phyloP scores from a whole-genome alignment of 2,329 filamentous ascomycete genomes.

The Magnaporthiopsis incrustans region DNA sequence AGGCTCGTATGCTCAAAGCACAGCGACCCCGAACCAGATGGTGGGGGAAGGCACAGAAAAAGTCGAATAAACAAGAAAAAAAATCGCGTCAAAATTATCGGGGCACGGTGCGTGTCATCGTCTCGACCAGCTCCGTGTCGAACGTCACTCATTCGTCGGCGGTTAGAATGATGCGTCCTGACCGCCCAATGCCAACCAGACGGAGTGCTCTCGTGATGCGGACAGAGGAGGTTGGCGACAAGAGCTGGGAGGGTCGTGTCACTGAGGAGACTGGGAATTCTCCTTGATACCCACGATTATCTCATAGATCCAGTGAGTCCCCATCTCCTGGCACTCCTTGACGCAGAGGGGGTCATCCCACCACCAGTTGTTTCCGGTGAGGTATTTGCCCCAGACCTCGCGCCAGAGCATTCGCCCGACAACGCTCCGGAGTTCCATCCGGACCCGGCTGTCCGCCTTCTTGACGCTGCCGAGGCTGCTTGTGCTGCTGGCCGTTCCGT shows the following conservation, averaged over 20 bases:
- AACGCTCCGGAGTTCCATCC: slow-evolving; percentile 41
- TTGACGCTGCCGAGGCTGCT: neutral
- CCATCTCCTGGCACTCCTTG: slow-evolving; percentile 44
- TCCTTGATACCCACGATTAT: slow-evolving; percentile 48
- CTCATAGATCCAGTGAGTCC: slow-evolving; percentile 52
- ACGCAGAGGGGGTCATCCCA: slow-evolving; percentile 50
- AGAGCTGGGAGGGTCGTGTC: neutral
- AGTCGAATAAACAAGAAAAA: neutral
- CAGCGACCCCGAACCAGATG: neutral
- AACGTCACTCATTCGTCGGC: neutral
- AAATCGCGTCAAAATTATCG: neutral
- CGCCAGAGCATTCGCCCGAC: slow-evolving; percentile 52
- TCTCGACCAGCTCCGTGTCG: neutral
- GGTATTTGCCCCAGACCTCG: slow-evolving; percentile 49
- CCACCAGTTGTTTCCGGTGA: slow-evolving; percentile 48
- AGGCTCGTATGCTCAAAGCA: neutral
- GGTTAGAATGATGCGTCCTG: too few species aligned
- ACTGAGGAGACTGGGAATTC: neutral
- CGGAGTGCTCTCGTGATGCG: neutral
- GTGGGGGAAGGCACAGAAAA: neutral
- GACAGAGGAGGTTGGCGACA: neutral
- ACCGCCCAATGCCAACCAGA: neutral
- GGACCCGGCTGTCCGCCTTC: slow-evolving; percentile 24
- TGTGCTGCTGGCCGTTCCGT: neutral
- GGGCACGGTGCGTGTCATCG: too few species aligned